Percentiles rank a stretch among this genome's conserved stretches.
Conservation (phyloP, 2,329 filamentous ascomycete species). For the Trichoderma aggressivum region DNA sequence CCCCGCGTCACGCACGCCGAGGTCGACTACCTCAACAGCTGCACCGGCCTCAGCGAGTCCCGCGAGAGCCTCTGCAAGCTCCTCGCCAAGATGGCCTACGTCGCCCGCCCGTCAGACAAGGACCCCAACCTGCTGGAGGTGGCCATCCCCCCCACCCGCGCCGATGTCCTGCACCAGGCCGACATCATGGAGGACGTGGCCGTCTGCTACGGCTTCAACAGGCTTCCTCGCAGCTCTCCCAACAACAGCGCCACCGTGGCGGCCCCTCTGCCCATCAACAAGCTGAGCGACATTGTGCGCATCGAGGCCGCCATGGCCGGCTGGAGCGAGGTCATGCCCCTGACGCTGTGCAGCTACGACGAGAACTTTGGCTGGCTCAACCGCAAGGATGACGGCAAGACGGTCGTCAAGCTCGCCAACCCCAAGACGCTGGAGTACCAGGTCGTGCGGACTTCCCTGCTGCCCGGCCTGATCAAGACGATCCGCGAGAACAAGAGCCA, state of each 20-base stretch:
- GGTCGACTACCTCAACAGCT: conserved; percentile 89
- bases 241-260: conserved; percentile 84
- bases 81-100: conserved; percentile 83
- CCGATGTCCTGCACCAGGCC: conserved; percentile 92
- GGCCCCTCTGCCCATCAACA: conserved; percentile 86
- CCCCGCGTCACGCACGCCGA: conserved; percentile 76
- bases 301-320: conserved; percentile 88
- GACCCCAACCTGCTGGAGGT: conserved; percentile 73
- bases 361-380: conserved; percentile 98
- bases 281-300: conserved; percentile 87
- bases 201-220: conserved; percentile 97
- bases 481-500: conserved; percentile 91
- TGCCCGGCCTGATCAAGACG: conserved; percentile 89
- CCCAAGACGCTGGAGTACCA: conserved; percentile 94
- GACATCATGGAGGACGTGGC: conserved; percentile 99
- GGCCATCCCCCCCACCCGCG: conserved; percentile 80
- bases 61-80: conserved; percentile 74
- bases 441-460: conserved; percentile 79
- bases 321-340: conserved; percentile 92
- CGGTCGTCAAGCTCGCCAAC: conserved; percentile 81
- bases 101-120: conserved; percentile 69
- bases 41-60: conserved; percentile 76
- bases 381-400: conserved; percentile 79
- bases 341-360: conserved; percentile 95
- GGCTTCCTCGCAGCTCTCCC: conserved; percentile 80